Base-by-base conservation (phyloP, 2,329 filamentous ascomycete genomes). In the Blastomyces gilchristii region DNA sequence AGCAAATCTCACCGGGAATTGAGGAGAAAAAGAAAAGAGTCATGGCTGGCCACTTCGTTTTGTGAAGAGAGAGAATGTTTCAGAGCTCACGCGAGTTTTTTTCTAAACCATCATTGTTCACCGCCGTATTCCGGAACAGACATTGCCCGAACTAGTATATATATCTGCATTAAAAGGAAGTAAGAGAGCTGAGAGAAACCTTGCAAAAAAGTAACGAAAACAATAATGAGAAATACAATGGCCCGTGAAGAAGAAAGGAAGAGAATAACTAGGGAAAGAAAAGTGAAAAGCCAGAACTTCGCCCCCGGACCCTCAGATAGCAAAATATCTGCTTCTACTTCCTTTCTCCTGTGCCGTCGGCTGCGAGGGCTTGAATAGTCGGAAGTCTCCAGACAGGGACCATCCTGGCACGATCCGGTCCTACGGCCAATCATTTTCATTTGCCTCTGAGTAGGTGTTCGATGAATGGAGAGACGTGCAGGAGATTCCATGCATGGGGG, bases 171-270 rank as follows among this genome's bases (percentile, higher is more conserved):
- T 12, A 25, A 49, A 49, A 12, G 5, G n/a, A n/a, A 25, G 47
- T 12, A 25, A 22, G 22, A 49, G 22, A n/a, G 47, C n/a, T 4
- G n/a, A 25, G 8, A 49, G 12, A 49, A 25, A 11, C 8, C 14
- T 11, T 49, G n/a, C 22, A 49, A 49, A 22, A 8, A 8, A 25
- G 12, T 49, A 49, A 9, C 11, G n/a, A 9, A 16, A 16, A 31
- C 7, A 52, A 31, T 16, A 16, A 22, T 71, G 70, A 65, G 25
- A 58, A 61, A 45, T 47, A 52, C 45, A 63, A 57, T 53, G 25
- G 50, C n/a, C 49, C 54, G 58, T 39, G 34, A 39, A 45, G 47
- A 31, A 45, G 22, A 41, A 63, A 45, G 39, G 39, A 57, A 58
- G 22, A 28, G 16, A 16, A n/a, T n/a, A 22, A 22, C n/a, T 22